Evolutionary conservation across 345 rosid genomes (phyloP).

Genomic region (Eucalyptus tenuipes): DNA sequence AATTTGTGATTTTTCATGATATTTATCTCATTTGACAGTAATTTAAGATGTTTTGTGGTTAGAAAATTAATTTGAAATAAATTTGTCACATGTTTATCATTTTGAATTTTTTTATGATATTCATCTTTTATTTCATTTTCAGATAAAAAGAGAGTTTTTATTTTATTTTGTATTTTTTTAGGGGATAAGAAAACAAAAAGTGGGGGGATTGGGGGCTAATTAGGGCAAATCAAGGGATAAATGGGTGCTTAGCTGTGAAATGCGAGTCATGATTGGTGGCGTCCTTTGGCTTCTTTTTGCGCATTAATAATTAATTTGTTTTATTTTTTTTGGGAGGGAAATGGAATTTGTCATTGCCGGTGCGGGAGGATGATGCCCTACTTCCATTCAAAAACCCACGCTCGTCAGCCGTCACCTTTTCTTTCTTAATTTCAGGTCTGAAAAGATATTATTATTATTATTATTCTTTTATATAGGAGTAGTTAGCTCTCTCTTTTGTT

Average conservation of each 20-base stretch:
- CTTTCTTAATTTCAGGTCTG: not conserved
- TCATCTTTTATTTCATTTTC: not conserved
- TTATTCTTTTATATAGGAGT: not conserved
- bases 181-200: not conserved
- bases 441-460: not conserved
- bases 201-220: not conserved
- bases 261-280: not conserved
- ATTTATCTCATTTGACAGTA: not conserved
- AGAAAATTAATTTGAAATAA: no score
- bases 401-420: not conserved
- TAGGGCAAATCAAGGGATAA: not conserved
- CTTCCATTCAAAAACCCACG: not conserved
- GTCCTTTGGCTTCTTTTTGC: not conserved
- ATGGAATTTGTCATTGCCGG: not conserved
- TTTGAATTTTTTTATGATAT: no score
- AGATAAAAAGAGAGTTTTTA: not conserved
- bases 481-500: not conserved
- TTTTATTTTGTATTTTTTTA: not conserved
- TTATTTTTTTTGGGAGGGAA: not conserved
- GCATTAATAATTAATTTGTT: not conserved
- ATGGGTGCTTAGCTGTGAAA: not conserved
- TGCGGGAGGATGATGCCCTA: not conserved
- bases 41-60: not conserved
- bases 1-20: rapidly evolving
- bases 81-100: rapidly evolving